Evolutionary conservation across 306 rosid species (phyloP).

Genomic region (Rubus parviflorus): DNA sequence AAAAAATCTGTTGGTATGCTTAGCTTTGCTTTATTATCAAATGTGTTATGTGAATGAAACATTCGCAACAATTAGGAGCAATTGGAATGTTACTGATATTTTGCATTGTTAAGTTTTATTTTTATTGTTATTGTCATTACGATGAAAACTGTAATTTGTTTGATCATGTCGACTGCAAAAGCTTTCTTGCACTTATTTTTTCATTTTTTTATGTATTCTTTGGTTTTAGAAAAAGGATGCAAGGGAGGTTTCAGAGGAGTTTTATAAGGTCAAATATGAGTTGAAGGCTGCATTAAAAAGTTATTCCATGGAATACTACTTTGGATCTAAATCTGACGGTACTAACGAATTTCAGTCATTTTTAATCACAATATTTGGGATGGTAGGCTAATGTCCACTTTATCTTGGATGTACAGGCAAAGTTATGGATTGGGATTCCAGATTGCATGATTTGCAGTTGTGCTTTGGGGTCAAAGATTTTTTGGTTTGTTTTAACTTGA

Average conservation of each 20-base stretch:
- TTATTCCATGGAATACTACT: constrained; percentile 84
- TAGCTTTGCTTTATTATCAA: neutral
- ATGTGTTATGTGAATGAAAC: neutral
- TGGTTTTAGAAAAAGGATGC: constrained; percentile 71
- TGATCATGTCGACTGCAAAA: neutral
- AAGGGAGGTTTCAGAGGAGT: constrained; percentile 49
- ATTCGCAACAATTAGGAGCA: neutral
- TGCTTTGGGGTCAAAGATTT: constrained; percentile 92
- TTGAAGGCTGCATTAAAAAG: constrained; percentile 71
- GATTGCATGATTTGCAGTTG: constrained; percentile 74
- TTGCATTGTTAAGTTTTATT: neutral
- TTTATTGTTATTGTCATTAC: neutral
- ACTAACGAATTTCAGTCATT: constrained; percentile 15
- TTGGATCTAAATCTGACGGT: constrained; percentile 59
- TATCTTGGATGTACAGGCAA: constrained; percentile 49
- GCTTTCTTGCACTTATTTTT: neutral
- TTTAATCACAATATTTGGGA: constrained; percentile 3
- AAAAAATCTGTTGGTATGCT: constrained; percentile 70
- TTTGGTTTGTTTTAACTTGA: constrained; percentile 57
- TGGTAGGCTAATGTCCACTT: constrained; percentile 19
- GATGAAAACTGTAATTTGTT: neutral
- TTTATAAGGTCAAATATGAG: constrained; percentile 81
- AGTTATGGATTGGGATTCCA: constrained; percentile 53
- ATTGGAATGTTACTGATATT: neutral
- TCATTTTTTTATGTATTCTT: constrained; percentile 14